phyloP scores from a whole-genome alignment of 352 stramenopile species.

The Globisporangium uncinulatum region DNA sequence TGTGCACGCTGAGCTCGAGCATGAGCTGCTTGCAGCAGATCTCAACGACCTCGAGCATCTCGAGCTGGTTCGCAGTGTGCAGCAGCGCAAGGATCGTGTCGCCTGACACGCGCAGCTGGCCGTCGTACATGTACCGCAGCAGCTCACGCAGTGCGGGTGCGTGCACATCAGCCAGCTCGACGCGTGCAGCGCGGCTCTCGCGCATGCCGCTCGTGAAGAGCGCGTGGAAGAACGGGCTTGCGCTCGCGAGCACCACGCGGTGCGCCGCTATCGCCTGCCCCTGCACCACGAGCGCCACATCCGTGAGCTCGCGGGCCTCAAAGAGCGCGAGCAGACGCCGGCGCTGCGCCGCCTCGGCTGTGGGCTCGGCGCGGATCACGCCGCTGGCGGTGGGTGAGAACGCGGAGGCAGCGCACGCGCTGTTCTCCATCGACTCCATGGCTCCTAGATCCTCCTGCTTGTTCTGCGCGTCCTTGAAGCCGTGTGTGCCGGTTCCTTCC shows the following conservation, averaged over 20 bases:
- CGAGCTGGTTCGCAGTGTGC: constrained; percentile 60
- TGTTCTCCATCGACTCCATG: constrained; percentile 26
- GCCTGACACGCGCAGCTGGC: constrained; percentile 42
- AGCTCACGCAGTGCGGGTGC: constrained; percentile 38
- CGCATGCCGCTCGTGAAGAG: constrained; percentile 77
- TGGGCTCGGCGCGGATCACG: constrained; percentile 11
- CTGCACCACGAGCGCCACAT: constrained; percentile 59
- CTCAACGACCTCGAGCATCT: constrained; percentile 64
- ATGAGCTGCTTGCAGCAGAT: constrained; percentile 72
- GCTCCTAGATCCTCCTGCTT: neutral
- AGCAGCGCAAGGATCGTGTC: constrained; percentile 61
- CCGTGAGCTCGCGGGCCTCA: constrained; percentile 39
- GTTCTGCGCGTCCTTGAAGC: no score
- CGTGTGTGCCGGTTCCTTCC: no score
- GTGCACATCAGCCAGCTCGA: constrained; percentile 55
- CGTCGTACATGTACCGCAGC: constrained; percentile 65
- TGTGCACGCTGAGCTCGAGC: constrained; percentile 53
- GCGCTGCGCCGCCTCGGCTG: constrained; percentile 26
- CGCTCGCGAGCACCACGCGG: constrained; percentile 51
- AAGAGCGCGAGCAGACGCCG: constrained; percentile 43
- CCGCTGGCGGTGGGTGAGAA: neutral
- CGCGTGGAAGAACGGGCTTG: constrained; percentile 68
- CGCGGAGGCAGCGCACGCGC: neutral
- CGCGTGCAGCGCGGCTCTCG: constrained; percentile 30
- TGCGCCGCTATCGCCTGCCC: constrained; percentile 41